Conservation (phyloP, 73 alveolate genomes). For the Paramecium pentaurelia region DNA sequence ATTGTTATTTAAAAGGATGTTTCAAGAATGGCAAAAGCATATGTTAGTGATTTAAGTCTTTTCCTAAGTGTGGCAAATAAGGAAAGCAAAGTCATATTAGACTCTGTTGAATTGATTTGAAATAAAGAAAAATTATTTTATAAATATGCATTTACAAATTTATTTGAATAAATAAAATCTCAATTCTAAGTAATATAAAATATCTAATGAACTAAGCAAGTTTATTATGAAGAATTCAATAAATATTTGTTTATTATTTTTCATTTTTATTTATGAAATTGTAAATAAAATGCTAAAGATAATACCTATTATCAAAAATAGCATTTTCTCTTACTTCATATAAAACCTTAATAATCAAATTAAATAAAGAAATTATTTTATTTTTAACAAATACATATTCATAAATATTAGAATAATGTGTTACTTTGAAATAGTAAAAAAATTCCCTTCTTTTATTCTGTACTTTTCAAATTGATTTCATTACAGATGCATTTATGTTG, state of each 20-base stretch:
- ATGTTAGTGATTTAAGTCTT: slow-evolving; percentile 56
- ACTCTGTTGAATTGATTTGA: slow-evolving; percentile 53
- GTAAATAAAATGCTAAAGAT: too few species aligned
- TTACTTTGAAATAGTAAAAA: too few species aligned
- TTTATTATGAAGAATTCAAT: too few species aligned
- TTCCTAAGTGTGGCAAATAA: slow-evolving; percentile 49
- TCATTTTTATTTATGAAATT: too few species aligned
- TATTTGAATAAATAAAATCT: neutral
- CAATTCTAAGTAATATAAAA: neutral
- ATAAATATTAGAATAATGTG: too few species aligned
- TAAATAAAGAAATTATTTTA: too few species aligned
- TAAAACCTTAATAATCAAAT: too few species aligned
- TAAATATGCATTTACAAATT: neutral
- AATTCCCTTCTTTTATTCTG: too few species aligned
- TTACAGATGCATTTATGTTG: neutral
- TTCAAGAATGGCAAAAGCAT: slow-evolving; percentile 61
- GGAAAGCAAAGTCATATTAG: slow-evolving; percentile 45
- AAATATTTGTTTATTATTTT: too few species aligned
- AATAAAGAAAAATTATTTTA: neutral
- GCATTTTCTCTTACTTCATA: too few species aligned
- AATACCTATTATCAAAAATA: too few species aligned
- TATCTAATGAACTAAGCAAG: neutral
- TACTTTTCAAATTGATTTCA: neutral
- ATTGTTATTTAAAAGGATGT: slow-evolving; percentile 56
- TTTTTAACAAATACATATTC: too few species aligned